These are phyloP conservation scores for Amanita inopinata DNA, from an alignment of 768 basidiomycete species.

Conservation along the genomic window DNA sequence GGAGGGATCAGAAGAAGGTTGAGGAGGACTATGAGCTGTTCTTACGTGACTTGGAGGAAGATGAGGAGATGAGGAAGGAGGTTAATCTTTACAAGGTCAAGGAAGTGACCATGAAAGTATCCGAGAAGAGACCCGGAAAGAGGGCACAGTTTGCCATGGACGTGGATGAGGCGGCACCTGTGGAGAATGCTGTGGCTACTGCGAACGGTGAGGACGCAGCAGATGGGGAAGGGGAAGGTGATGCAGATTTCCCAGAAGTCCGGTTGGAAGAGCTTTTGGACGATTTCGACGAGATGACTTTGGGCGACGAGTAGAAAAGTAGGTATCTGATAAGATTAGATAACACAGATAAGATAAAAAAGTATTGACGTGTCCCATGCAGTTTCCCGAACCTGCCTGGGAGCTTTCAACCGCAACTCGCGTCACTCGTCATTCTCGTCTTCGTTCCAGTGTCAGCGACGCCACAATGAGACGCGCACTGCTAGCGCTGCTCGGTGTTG, in stretches of 20 bases:
- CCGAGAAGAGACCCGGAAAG: conserved; percentile 28
- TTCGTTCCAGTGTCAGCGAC: too few relatives aligned
- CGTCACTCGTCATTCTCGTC: neutral
- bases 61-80: conserved; percentile 77
- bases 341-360: neutral
- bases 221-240: conserved; percentile 49
- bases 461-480: conserved; percentile 5
- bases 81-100: conserved; percentile 80
- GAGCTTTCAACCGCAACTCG: neutral
- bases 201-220: too few relatives aligned
- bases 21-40: conserved; percentile 97
- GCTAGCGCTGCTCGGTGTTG: neutral
- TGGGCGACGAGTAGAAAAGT: conserved; percentile 30
- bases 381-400: neutral
- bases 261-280: conserved; percentile 80
- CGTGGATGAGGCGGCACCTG: conserved; percentile 39
- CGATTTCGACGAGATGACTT: conserved; percentile 85
- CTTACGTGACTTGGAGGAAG: conserved; percentile 89
- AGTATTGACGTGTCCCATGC: conserved; percentile 6
- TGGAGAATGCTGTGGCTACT: too few relatives aligned
- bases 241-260: conserved; percentile 84
- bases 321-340: neutral
- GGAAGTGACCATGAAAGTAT: conserved; percentile 45
- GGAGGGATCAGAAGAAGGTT: conserved; percentile 84
- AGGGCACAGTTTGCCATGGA: conserved; percentile 57